phyloP scores from a whole-genome alignment of 2,329 filamentous ascomycete species.

The Ophiostoma sp. region DNA sequence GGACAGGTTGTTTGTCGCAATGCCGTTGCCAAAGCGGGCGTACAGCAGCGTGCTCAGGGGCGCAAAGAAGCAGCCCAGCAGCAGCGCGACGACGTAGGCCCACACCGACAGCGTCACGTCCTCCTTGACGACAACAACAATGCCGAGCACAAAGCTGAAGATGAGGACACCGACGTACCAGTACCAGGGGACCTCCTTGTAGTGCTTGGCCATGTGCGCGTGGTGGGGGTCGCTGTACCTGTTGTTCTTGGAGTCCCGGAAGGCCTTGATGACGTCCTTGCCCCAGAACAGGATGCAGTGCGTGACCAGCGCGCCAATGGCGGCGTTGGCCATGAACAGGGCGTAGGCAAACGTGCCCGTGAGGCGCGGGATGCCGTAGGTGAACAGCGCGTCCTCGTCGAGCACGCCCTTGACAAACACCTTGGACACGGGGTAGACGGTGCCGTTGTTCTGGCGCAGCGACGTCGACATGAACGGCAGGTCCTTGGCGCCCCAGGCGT shows the following conservation, averaged over 20 bases:
- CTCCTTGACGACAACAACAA: conserved; percentile 43
- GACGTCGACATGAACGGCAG: conserved; percentile 53
- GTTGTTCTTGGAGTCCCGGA: conserved; percentile 42
- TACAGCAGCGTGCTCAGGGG: conserved; percentile 51
- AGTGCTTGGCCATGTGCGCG: conserved; percentile 47
- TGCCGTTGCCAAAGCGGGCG: conserved; percentile 51
- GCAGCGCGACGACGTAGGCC: conserved; percentile 44
- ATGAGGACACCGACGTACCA: conserved; percentile 43
- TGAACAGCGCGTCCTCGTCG: conserved; percentile 38
- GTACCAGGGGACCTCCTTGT: conserved; percentile 48
- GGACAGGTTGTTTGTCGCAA: conserved; percentile 54
- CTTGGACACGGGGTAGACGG: conserved; percentile 37
- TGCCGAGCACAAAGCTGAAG: conserved; percentile 42
- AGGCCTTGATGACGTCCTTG: conserved; percentile 45
- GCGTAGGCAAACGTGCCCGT: conserved; percentile 48
- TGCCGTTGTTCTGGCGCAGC: conserved; percentile 40
- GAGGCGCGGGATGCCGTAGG: conserved; percentile 44
- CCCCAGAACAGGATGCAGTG: conserved; percentile 54
- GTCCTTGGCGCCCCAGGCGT: conserved; percentile 43
- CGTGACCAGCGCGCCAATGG: conserved; percentile 51
- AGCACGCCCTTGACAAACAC: conserved; percentile 42
- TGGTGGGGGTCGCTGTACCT: conserved; percentile 49
- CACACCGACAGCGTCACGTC: conserved; percentile 44
- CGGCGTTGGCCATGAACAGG: conserved; percentile 54
- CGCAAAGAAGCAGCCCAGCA: conserved; percentile 45